A percentile compares a stretch with the other conserved stretches of the same genome.
Conservation (phyloP, 192 early-diverging fungal species). For the Coemansia asiatica region DNA sequence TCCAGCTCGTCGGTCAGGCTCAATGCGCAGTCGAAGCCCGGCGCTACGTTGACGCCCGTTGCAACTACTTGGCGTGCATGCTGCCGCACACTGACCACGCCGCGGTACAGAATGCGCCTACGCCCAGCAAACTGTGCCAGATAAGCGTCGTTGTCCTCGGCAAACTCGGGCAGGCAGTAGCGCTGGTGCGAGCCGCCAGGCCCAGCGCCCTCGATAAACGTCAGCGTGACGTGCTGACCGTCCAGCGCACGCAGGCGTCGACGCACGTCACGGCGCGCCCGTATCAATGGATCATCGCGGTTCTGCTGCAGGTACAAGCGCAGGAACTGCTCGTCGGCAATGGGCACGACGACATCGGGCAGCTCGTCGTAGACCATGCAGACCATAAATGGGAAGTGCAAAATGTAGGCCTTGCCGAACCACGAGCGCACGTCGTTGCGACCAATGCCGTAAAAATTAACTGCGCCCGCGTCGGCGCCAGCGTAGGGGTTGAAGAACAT, state of each 20-base stretch:
- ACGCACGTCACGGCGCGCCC: conserved; percentile 53
- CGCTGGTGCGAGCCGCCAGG: conserved; percentile 29
- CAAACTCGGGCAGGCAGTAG: conserved; percentile 40
- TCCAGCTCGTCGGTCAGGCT: conserved; percentile 54
- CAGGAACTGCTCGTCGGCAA: conserved; percentile 58
- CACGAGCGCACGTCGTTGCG: conserved; percentile 55
- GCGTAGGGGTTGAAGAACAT: conserved; percentile 66
- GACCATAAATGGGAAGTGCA: conserved; percentile 69
- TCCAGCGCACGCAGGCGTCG: conserved; percentile 60
- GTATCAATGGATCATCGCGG: conserved; percentile 40
- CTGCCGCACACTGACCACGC: conserved; percentile 53
- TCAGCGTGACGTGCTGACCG: conserved; percentile 60
- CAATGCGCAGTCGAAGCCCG: conserved; percentile 60
- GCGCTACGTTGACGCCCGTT: conserved; percentile 54
- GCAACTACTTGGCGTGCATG: conserved; percentile 48
- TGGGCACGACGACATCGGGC: conserved; percentile 48
- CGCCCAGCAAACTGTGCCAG: conserved; percentile 46
- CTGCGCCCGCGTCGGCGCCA: neutral
- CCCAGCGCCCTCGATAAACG: conserved; percentile 42
- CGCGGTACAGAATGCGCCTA: conserved; percentile 39
- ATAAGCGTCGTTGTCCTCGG: conserved; percentile 39
- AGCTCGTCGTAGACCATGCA: conserved; percentile 68
- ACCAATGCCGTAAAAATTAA: conserved; percentile 17
- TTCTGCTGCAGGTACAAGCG: conserved; percentile 60
- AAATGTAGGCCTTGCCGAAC: conserved; percentile 62